Evolutionary conservation across 2,329 filamentous ascomycete species (phyloP).

Genomic region (Sphaerulina populicola): DNA sequence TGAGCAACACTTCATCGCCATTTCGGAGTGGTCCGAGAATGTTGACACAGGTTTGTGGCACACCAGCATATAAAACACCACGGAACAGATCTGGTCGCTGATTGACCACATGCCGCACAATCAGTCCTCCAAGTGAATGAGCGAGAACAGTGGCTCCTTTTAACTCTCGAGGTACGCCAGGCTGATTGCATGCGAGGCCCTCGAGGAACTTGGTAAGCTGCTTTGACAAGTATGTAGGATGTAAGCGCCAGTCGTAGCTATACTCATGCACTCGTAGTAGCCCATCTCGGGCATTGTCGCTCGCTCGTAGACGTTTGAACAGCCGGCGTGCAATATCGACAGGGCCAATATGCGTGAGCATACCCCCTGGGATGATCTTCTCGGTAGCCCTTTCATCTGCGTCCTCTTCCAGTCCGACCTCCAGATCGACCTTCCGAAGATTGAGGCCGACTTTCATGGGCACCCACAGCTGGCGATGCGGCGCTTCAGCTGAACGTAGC

Average conservation of each 20-base stretch:
- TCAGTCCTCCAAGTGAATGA: constrained; percentile 78
- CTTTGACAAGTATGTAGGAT: constrained; percentile 64
- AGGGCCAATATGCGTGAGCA: constrained; percentile 84
- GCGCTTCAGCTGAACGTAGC: constrained; percentile 71
- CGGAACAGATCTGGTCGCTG: constrained; percentile 74
- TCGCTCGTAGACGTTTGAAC: constrained; percentile 66
- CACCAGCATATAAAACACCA: constrained; percentile 76
- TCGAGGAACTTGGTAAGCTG: constrained; percentile 67
- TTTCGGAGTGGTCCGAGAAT: constrained; percentile 83
- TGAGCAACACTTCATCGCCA: constrained; percentile 84
- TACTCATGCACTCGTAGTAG: constrained; percentile 78
- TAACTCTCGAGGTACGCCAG: constrained; percentile 44
- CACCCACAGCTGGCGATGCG: constrained; percentile 85
- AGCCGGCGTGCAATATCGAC: constrained; percentile 80
- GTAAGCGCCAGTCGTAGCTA: constrained; percentile 90
- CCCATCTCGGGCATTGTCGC: constrained; percentile 62
- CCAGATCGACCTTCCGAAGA: constrained; percentile 81
- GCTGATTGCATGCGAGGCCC: constrained; percentile 63
- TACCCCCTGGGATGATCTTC: constrained; percentile 74
- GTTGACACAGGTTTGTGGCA: constrained; percentile 79
- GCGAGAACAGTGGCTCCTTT: constrained; percentile 73
- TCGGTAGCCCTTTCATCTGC: constrained; percentile 79
- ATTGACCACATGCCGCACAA: constrained; percentile 83
- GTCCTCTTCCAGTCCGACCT: constrained; percentile 67
- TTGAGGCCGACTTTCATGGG: constrained; percentile 89